These are phyloP conservation scores for Verticillium nonalfalfae DNA, from an alignment of 2,329 filamentous ascomycete genomes.

Conservation along the genomic window DNA sequence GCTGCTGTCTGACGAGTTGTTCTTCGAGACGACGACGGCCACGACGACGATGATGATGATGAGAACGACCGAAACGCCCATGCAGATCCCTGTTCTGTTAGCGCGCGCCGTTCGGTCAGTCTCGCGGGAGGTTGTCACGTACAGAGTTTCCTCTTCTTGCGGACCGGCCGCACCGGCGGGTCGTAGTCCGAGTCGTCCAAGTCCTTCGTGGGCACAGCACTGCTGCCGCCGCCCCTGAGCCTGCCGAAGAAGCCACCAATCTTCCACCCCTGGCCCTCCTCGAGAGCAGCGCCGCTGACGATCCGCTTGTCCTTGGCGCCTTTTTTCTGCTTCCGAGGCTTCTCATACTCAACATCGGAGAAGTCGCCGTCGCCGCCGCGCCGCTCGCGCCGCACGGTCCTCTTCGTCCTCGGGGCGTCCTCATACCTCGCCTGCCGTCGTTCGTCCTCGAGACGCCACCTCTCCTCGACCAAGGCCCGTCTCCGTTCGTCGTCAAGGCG, in stretches of 20 bases:
- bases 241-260: conserved; percentile 9
- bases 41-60: conserved; percentile 63
- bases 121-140: conserved; percentile 19
- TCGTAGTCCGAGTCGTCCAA: conserved; percentile 42
- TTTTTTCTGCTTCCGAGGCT: conserved; percentile 27
- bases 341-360: conserved; percentile 19
- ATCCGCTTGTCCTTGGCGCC: conserved; percentile 49
- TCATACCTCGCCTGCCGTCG: conserved; percentile 6
- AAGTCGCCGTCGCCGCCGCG: conserved; percentile 12
- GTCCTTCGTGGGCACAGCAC: conserved; percentile 41
- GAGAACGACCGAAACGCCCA: conserved; percentile 45
- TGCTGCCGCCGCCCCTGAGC: conserved; percentile 37
- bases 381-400: conserved; percentile 4
- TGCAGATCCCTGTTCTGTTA: conserved; percentile 42
- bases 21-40: conserved; percentile 60
- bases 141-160: conserved; percentile 57
- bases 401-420: conserved; percentile 7
- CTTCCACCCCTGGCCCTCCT: conserved; percentile 51
- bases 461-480: conserved; percentile 2
- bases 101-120: neutral
- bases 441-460: neutral
- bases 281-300: conserved; percentile 64
- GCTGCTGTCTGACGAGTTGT: conserved; percentile 29
- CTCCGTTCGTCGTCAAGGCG: conserved; percentile 4
- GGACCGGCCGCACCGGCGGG: conserved; percentile 29